A percentile compares a stretch with the other conserved stretches of the same genome.
These are phyloP conservation scores for Isabelozyma gotoi DNA, from an alignment of 805 yeast species.

Conservation along the genomic window DNA sequence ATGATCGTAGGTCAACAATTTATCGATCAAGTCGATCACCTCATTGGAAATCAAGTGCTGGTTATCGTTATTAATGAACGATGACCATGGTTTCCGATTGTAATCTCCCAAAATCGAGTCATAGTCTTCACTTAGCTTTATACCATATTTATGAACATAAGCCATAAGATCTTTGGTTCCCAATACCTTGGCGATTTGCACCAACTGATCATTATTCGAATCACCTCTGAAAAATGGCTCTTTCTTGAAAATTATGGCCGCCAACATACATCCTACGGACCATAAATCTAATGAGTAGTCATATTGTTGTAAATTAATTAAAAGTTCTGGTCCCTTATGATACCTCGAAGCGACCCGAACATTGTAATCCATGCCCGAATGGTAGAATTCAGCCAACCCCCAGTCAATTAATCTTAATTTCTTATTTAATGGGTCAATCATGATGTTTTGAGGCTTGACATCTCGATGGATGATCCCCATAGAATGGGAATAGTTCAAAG, in stretches of 20 bases:
- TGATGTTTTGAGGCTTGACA: slow-evolving; percentile 92
- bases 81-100: slow-evolving; percentile 82
- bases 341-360: slow-evolving; percentile 93
- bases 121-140: slow-evolving; percentile 72
- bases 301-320: slow-evolving; percentile 82
- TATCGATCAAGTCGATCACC: slow-evolving; percentile 78
- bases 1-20: slow-evolving; percentile 81
- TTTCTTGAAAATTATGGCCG: slow-evolving; percentile 83
- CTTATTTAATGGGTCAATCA: slow-evolving; percentile 80
- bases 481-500: slow-evolving; percentile 86
- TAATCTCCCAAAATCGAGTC: slow-evolving; percentile 67
- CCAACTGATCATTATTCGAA: slow-evolving; percentile 86
- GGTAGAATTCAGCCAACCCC: slow-evolving; percentile 95
- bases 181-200: slow-evolving; percentile 82
- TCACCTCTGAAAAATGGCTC: slow-evolving; percentile 94
- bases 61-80: slow-evolving; percentile 72
- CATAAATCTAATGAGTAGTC: slow-evolving; percentile 91
- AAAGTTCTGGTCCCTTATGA: slow-evolving; percentile 89
- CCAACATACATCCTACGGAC: slow-evolving; percentile 93
- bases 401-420: slow-evolving; percentile 84
- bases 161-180: slow-evolving; percentile 79
- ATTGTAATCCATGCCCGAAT: slow-evolving; percentile 83
- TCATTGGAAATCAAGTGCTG: slow-evolving; percentile 63
- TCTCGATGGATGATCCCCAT: slow-evolving; percentile 97
- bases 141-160: slow-evolving; percentile 70